These are phyloP conservation scores for Debaryomyces udenii DNA, from an alignment of 1,139 yeast genomes.

Conservation along the genomic window DNA sequence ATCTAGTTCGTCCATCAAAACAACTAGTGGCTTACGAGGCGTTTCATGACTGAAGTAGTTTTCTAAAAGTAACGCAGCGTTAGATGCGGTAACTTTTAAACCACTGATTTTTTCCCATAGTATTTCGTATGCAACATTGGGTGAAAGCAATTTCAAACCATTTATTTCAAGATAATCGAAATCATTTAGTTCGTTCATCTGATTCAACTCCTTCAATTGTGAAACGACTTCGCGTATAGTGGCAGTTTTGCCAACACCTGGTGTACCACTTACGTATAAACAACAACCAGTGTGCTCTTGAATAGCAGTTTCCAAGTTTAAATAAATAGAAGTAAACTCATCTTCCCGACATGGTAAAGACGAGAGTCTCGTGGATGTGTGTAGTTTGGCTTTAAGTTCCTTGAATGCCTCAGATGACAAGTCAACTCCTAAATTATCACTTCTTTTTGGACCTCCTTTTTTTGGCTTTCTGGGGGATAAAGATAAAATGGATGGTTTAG, in stretches of 20 bases:
- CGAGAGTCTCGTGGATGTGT: constrained; percentile 64
- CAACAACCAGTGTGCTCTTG: constrained; percentile 78
- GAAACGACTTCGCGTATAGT: constrained; percentile 85
- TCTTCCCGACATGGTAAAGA: constrained; percentile 86
- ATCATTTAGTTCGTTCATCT: constrained; percentile 50
- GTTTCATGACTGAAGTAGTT: constrained; percentile 36
- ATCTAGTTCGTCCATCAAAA: constrained; percentile 89
- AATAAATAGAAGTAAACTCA: constrained; percentile 75
- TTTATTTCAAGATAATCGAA: constrained; percentile 86
- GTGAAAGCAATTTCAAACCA: constrained; percentile 84
- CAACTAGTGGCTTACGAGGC: constrained; percentile 60
- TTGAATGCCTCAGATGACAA: constrained; percentile 48
- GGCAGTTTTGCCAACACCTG: constrained; percentile 97
- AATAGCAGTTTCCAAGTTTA: constrained; percentile 76
- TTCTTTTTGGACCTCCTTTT: constrained; percentile 7
- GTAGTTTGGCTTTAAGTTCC: constrained; percentile 60
- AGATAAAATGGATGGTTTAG: constrained; percentile 28
- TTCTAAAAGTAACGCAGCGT: constrained; percentile 53
- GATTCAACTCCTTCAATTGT: constrained; percentile 54
- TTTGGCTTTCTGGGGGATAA: constrained; percentile 26
- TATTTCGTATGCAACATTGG: constrained; percentile 81
- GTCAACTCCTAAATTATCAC: constrained; percentile 19
- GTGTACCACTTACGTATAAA: constrained; percentile 91
- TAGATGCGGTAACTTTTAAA: constrained; percentile 60
- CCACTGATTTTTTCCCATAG: constrained; percentile 79